Evolutionary conservation across 495 filamentous ascomycete species (phyloP), one percentile per base, ranked within the genome.

Genomic region (Apodospora peruviana): DNA sequence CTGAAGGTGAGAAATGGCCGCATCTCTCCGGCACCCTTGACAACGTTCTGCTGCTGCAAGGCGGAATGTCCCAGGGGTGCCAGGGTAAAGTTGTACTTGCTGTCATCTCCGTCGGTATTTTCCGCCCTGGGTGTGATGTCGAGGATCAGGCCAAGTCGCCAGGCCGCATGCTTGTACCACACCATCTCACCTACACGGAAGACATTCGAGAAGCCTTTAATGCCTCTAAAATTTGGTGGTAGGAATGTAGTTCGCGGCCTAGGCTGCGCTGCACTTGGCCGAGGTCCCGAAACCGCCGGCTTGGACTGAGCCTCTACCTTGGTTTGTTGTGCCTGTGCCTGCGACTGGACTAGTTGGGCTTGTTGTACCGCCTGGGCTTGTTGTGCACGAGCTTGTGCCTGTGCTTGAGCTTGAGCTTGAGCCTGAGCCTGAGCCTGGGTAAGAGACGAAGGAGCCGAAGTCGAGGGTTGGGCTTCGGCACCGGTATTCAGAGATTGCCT

Each of bases 1-100:
- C 68, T 73, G 24, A 70, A 75, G 3, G 72, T 71, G 7, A 73
- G 58, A 50, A 75, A 75, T 0, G 72, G 72, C 2, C 72, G 66
- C 62, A 73, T 67, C n/a, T 68, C 64, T 1, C 36, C 41, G 47
- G 63, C 65, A 1, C 55, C 55, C 20, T 64, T 68, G 19, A 51
- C 29, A 4, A 70, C 37, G 16, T 43, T 48, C 8, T 48, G 42
- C 27, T 55, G 59, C 12, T 25, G 20, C 2, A 66, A 53, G 4
- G 52, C 18, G 14, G 37, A 32, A 40, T 66, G 64, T 32, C 61
- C 59, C 7, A 66, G 48, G 0, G 61, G 64, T 12, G 56, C 64
- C 7, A 66, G 48, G 12, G 34, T 39, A 24, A 68, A 55, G 11
- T 32, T 46, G 34, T 50, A 61, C 17, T 45, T 22, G 5, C 46